Evolutionary conservation across 2,329 filamentous ascomycete species (phyloP).

Genomic region (Pseudogymnoascus sp.): DNA sequence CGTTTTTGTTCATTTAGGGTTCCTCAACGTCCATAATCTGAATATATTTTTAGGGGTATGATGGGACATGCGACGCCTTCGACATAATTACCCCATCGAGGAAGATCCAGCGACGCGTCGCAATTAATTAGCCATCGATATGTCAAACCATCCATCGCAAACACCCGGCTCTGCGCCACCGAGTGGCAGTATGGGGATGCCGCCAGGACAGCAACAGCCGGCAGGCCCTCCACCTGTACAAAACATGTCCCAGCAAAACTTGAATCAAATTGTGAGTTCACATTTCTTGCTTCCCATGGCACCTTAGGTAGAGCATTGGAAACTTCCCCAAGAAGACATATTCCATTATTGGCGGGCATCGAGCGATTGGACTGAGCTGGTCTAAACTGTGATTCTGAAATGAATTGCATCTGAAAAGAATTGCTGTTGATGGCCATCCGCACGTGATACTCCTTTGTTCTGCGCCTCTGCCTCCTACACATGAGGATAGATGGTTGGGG

Average conservation of each 20-base stretch:
- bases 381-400: background rate
- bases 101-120: background rate
- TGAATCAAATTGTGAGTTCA: constrained; percentile 84
- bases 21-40: background rate
- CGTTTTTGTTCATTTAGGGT: background rate
- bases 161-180: constrained; percentile 39
- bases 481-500: background rate
- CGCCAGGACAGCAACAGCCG: constrained; percentile 39
- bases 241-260: constrained; percentile 72
- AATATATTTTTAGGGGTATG: background rate
- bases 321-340: background rate
- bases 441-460: background rate
- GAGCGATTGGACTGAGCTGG: background rate
- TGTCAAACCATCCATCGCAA: constrained; percentile 35
- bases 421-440: background rate
- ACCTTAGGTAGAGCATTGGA: background rate
- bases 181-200: constrained; percentile 34
- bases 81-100: background rate
- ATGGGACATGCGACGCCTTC: background rate
- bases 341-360: background rate
- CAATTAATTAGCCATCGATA: constrained; percentile 13
- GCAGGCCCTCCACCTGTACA: constrained; percentile 37
- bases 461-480: background rate
- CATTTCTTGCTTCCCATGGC: constrained; percentile 5
- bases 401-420: background rate